phyloP scores from a whole-genome alignment of 306 rosid genomes.

The Benincasa hispida region DNA sequence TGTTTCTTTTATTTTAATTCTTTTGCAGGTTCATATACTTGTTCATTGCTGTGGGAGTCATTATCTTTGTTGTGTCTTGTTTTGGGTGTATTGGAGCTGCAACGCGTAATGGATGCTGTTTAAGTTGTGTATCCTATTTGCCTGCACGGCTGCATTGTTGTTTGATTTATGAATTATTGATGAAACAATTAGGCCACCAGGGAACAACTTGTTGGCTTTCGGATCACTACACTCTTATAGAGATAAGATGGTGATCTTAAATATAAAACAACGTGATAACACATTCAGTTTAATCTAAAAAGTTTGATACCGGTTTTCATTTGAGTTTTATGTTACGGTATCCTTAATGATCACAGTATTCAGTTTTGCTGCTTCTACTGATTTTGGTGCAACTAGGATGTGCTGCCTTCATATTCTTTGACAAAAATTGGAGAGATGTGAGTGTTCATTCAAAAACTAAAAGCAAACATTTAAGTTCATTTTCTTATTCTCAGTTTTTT shows the following conservation, averaged over 20 bases:
- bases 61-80: conserved; percentile 63
- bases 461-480: not conserved
- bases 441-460: conserved; percentile 27
- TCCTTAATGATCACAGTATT: conserved; percentile 75
- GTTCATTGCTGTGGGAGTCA: conserved; percentile 68
- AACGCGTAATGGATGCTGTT: conserved; percentile 76
- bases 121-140: conserved; percentile 76
- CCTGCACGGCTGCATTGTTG: not conserved
- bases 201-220: not conserved
- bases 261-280: not conserved
- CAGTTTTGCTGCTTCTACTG: conserved; percentile 53
- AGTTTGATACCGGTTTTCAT: not conserved
- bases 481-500: not conserved
- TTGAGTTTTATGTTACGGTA: not conserved
- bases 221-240: not conserved
- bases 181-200: not conserved
- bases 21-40: conserved; percentile 79
- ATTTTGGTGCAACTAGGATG: conserved; percentile 72
- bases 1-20: conserved; percentile 3
- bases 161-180: not conserved
- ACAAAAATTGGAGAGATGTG: conserved; percentile 77
- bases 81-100: conserved; percentile 73
- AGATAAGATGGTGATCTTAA: not conserved
- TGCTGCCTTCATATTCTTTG: conserved; percentile 80
- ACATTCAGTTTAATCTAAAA: not conserved